phyloP scores from a whole-genome alignment of 495 filamentous ascomycete genomes.

The Penicillium psychrofluorescens region DNA sequence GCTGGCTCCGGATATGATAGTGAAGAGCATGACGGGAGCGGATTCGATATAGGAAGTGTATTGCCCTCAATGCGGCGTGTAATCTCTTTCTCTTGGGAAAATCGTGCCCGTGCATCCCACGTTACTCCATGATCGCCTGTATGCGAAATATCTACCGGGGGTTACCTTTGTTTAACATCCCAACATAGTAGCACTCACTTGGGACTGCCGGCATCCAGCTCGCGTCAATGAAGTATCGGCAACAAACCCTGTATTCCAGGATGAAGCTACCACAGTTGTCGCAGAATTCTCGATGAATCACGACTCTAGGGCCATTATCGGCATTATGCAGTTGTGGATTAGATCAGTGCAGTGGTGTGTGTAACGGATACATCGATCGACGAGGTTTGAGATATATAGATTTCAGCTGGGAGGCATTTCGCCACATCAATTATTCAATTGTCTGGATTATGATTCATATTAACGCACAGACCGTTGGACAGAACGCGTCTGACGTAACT shows the following conservation, averaged over 20 bases:
- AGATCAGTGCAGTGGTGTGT: too few relatives aligned
- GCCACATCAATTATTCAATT: too few relatives aligned
- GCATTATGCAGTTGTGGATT: constrained; percentile 3
- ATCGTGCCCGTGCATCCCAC: background rate
- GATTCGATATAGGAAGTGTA: background rate
- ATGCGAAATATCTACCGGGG: constrained; percentile 49
- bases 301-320: constrained; percentile 48
- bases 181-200: constrained; percentile 27
- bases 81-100: background rate
- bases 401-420: too few relatives aligned
- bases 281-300: constrained; percentile 58
- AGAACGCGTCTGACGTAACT: too few relatives aligned
- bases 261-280: constrained; percentile 53
- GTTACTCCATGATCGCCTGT: constrained; percentile 47
- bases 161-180: background rate
- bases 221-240: constrained; percentile 5
- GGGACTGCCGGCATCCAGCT: constrained; percentile 59
- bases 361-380: too few relatives aligned
- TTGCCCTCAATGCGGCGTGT: constrained; percentile 5
- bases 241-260: constrained; percentile 54
- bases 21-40: constrained; percentile 14
- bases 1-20: constrained; percentile 20
- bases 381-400: too few relatives aligned
- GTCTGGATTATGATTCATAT: too few relatives aligned
- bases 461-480: too few relatives aligned